Conservation (phyloP, 2,329 filamentous ascomycete species). For the Claviceps sp. region DNA sequence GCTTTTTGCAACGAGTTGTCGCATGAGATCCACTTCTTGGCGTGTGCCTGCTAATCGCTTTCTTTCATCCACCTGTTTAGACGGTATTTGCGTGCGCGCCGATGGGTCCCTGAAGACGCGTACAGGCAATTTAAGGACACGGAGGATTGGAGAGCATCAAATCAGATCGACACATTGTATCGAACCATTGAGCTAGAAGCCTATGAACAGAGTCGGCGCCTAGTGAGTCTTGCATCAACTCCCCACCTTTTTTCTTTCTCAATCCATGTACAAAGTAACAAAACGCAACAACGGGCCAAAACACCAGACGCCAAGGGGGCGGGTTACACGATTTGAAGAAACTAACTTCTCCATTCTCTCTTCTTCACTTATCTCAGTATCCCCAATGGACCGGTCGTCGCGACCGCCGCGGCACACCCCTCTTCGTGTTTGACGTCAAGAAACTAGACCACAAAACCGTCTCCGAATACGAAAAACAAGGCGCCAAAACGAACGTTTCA, state of each 20-base stretch:
- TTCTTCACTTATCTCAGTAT: constrained; percentile 40
- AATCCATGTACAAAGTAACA: too few relatives aligned
- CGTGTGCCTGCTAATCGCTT: constrained; percentile 1
- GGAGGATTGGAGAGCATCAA: constrained; percentile 72
- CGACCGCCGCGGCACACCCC: constrained; percentile 79
- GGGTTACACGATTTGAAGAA: too few relatives aligned
- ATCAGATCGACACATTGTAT: constrained; percentile 67
- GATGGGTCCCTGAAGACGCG: constrained; percentile 66
- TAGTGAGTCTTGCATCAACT: constrained; percentile 39
- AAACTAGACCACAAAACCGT: constrained; percentile 75
- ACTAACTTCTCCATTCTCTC: not conserved
- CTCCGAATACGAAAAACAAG: constrained; percentile 57
- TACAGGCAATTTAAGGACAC: constrained; percentile 77
- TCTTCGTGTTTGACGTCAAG: constrained; percentile 82
- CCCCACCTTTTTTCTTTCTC: not conserved
- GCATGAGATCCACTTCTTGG: too few relatives aligned
- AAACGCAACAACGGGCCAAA: too few relatives aligned
- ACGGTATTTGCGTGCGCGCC: constrained; percentile 74
- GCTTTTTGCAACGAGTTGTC: too few relatives aligned
- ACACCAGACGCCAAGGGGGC: too few relatives aligned
- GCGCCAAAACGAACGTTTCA: constrained; percentile 40
- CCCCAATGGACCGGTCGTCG: constrained; percentile 90
- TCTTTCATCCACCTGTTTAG: constrained; percentile 27
- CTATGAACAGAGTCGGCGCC: constrained; percentile 64
- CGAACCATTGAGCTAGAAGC: constrained; percentile 74